These are phyloP conservation scores for Lanmaoa pseudosensibilis DNA, from an alignment of 768 basidiomycete species.

Conservation along the genomic window DNA sequence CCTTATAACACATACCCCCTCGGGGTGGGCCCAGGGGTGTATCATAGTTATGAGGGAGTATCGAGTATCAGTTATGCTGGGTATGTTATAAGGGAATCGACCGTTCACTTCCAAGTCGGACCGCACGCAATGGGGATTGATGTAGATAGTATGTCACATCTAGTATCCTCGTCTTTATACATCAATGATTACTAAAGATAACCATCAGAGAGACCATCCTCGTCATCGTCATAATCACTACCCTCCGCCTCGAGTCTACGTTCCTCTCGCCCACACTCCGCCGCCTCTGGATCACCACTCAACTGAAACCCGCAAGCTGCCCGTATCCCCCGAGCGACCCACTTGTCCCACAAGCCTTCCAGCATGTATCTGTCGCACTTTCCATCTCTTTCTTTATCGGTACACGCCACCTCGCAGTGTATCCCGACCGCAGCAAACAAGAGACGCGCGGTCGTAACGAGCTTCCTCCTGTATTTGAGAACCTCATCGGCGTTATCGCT, in stretches of 20 bases:
- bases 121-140: too few relatives aligned
- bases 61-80: too few relatives aligned
- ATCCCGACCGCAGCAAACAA: slow-evolving; percentile 12
- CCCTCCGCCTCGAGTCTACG: background rate
- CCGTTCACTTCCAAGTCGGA: too few relatives aligned
- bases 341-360: slow-evolving; percentile 15
- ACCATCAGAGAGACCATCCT: background rate
- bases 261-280: background rate
- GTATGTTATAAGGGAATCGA: too few relatives aligned
- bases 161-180: background rate
- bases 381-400: slow-evolving; percentile 4
- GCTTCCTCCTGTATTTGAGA: slow-evolving; percentile 1
- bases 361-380: background rate
- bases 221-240: background rate
- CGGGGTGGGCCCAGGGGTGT: too few relatives aligned
- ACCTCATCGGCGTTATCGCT: background rate
- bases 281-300: background rate
- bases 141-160: too few relatives aligned
- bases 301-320: slow-evolving; percentile 15
- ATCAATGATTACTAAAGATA: background rate
- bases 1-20: too few relatives aligned
- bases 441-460: slow-evolving; percentile 6
- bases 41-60: too few relatives aligned
- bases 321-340: slow-evolving; percentile 13
- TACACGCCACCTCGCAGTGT: slow-evolving; percentile 11